phyloP scores from a whole-genome alignment of 2,329 filamentous ascomycete genomes.

The Ilyonectria robusta region DNA sequence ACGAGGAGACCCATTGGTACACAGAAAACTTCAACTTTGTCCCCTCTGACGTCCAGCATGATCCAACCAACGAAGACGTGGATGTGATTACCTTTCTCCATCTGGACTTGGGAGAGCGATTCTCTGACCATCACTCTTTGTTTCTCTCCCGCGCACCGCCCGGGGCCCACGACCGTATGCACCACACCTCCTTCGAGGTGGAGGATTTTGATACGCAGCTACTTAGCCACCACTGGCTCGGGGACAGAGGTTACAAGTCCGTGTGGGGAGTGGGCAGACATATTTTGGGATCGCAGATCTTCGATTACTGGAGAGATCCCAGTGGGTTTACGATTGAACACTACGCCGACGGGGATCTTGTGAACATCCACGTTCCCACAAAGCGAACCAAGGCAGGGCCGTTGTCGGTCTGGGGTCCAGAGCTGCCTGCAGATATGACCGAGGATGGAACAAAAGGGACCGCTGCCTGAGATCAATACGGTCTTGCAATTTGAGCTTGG shows the following conservation, averaged over 20 bases:
- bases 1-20: neutral
- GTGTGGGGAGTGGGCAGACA: slow-evolving; percentile 76
- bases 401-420: slow-evolving; percentile 15
- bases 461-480: neutral
- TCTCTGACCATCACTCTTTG: slow-evolving; percentile 65
- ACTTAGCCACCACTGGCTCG: slow-evolving; percentile 72
- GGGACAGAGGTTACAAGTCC: slow-evolving; percentile 64
- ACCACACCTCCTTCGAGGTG: slow-evolving; percentile 59
- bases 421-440: neutral
- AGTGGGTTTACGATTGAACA: slow-evolving; percentile 60
- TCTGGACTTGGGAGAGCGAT: slow-evolving; percentile 64
- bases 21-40: slow-evolving; percentile 58
- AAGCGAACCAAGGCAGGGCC: slow-evolving; percentile 9
- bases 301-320: slow-evolving; percentile 20
- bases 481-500: neutral
- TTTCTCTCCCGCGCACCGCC: slow-evolving; percentile 3
- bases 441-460: neutral
- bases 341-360: neutral
- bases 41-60: slow-evolving; percentile 50
- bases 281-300: slow-evolving; percentile 61
- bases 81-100: slow-evolving; percentile 61
- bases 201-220: slow-evolving; percentile 73
- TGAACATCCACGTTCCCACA: slow-evolving; percentile 49
- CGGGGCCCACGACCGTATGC: neutral
- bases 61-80: slow-evolving; percentile 40